These are phyloP conservation scores for Podaxis sp. DNA, from an alignment of 768 basidiomycete species.

Conservation along the genomic window DNA sequence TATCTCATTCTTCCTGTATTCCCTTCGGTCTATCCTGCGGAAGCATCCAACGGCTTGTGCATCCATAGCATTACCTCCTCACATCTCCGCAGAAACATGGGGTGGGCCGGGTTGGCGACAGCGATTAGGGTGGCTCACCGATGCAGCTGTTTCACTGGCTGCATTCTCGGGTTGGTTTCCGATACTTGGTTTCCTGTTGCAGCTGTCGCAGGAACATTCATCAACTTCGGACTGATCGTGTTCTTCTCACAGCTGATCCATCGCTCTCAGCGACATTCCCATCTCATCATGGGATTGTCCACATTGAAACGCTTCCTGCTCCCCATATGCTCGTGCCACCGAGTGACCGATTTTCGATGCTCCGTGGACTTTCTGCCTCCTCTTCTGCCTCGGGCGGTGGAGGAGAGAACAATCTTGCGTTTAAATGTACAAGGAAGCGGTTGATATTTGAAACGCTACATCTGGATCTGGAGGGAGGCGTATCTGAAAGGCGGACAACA, in stretches of 20 bases:
- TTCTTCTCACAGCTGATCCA: conserved; percentile 61
- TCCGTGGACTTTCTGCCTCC: conserved; percentile 75
- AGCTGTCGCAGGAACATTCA: background rate
- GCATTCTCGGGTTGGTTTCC: conserved; percentile 72
- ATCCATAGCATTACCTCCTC: conserved; percentile 64
- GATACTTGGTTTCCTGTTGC: conserved; percentile 4
- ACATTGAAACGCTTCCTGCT: conserved; percentile 74
- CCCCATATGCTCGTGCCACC: conserved; percentile 73
- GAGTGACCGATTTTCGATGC: conserved; percentile 78
- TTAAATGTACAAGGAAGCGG: conserved; percentile 87
- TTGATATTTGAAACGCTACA: conserved; percentile 91
- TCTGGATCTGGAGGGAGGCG: conserved; percentile 83
- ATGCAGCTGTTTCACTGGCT: conserved; percentile 69
- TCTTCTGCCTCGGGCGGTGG: conserved; percentile 52
- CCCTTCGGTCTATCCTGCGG: conserved; percentile 61
- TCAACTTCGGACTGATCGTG: background rate
- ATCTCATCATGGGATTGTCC: conserved; percentile 82
- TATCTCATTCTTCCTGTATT: conserved; percentile 71
- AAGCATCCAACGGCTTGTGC: conserved; percentile 61
- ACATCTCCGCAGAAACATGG: conserved; percentile 58
- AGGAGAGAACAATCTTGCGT: conserved; percentile 96
- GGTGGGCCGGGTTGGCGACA: conserved; percentile 71
- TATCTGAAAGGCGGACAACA: conserved; percentile 70
- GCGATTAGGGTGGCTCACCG: conserved; percentile 77
- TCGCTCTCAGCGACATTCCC: conserved; percentile 73